Evolutionary conservation across 768 basidiomycete species (phyloP).

Genomic region (Lactarius hatsudake): DNA sequence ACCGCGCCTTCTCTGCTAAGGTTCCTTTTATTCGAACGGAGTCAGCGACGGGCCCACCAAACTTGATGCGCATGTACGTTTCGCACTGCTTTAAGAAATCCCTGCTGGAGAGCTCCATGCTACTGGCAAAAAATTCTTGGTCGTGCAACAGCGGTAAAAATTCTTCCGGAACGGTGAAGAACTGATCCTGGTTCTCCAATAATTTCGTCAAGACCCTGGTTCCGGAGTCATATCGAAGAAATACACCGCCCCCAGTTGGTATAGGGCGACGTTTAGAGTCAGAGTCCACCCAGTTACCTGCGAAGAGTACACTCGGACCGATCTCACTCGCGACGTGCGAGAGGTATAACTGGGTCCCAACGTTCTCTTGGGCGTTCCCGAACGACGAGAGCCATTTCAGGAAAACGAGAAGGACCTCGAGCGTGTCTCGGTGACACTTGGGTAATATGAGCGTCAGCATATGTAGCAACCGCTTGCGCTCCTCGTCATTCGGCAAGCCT

Average conservation of each 20-base stretch:
- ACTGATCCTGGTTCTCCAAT: constrained; percentile 92
- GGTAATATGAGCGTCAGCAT: constrained; percentile 84
- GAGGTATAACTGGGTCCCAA: constrained; percentile 97
- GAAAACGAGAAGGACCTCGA: constrained; percentile 97
- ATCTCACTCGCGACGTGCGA: constrained; percentile 95
- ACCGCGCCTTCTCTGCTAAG: not conserved
- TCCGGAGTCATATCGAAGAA: not conserved
- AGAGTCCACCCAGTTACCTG: constrained; percentile 85
- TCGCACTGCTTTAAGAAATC: constrained; percentile 96
- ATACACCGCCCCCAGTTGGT: not conserved
- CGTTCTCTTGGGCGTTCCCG: constrained; percentile 94
- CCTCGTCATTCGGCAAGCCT: constrained; percentile 73
- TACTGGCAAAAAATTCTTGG: constrained; percentile 87
- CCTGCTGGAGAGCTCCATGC: constrained; percentile 85
- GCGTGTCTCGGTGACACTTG: constrained; percentile 91
- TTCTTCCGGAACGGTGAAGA: constrained; percentile 89
- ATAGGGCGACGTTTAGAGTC: constrained; percentile 37
- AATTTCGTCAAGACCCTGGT: constrained; percentile 83
- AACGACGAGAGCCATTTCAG: constrained; percentile 99
- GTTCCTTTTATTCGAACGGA: not conserved
- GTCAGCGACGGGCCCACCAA: constrained; percentile 51
- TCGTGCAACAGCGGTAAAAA: constrained; percentile 83
- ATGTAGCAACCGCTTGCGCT: constrained; percentile 82
- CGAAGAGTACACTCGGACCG: constrained; percentile 95
- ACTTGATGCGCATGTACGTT: constrained; percentile 77